Evolutionary conservation across 2,329 filamentous ascomycete species (phyloP), one percentile per base, ranked within the genome.

Genomic region (Pseudocercospora crystallina): DNA sequence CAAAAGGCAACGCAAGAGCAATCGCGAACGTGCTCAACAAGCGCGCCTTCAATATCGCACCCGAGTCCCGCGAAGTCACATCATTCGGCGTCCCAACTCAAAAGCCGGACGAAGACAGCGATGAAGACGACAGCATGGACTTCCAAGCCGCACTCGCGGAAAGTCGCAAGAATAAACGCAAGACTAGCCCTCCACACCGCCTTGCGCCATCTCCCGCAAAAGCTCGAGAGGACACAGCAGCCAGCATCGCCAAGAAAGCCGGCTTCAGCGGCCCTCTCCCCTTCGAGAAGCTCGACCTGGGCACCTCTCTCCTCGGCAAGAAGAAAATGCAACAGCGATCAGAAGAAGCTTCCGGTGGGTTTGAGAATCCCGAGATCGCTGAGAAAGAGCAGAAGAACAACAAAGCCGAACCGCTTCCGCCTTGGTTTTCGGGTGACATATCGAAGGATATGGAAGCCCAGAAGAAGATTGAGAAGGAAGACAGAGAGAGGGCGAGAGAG

Each of bases 211-310:
- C 67, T 20, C 64, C 69, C 3, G 66, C 72, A 14, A 63, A 73
- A 2, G 63, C 70, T n/a, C 68, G 37, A n/a, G 46, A 62, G 14
- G 43, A 44, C 12, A 43, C 53, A 20, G 45, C 56, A 10, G 56
- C 47, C 8, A 53, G 58, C 11, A 53, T 61, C 14, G 59, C 78
- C 8, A 83, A 81, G 43, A 75, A 79, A 60, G 77, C 82, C 44
- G 72, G 61, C 13, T 87, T 95, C 64, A 82, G 82, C 58, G 92
- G 92, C 0, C 90, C 91, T 0, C 71, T 99, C 5, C 94, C 94
- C 0, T 99, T 99, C 64, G 90, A 96, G 61, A 92, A 80, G 43
- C 72, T 86, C 5, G 79, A 90, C 64, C 77, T 96, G 1, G 83
- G 87, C 38, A 84, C 81, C 44, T 85, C 81, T 32, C 69, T 75